Percentiles rank a stretch among this genome's conserved stretches.
phyloP scores from a whole-genome alignment of 1,139 yeast species.

The Candida freyschussii region DNA sequence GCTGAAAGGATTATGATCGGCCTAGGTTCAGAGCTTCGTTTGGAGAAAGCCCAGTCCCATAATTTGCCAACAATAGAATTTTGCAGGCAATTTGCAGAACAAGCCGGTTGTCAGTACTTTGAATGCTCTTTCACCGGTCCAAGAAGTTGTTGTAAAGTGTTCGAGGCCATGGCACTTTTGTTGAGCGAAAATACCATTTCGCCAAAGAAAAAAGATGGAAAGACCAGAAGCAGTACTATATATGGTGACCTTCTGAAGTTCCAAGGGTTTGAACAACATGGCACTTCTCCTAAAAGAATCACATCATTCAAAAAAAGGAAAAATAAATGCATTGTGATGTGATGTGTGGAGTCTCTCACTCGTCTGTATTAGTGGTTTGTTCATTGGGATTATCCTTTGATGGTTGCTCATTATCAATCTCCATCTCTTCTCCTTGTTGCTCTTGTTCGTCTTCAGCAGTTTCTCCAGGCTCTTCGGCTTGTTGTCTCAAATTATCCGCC shows the following conservation, averaged over 20 bases:
- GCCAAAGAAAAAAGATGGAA: background rate
- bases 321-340: constrained; percentile 6
- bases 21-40: constrained; percentile 19
- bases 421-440: constrained; percentile 5
- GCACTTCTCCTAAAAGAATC: constrained; percentile 3
- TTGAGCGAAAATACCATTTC: constrained; percentile 8
- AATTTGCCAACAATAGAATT: constrained; percentile 13
- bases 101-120: constrained; percentile 16
- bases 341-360: too few relatives aligned
- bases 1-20: constrained; percentile 22
- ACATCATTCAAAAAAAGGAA: constrained; percentile 7
- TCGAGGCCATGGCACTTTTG: constrained; percentile 17
- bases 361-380: too few relatives aligned
- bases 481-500: constrained; percentile 18
- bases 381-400: background rate
- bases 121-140: constrained; percentile 21
- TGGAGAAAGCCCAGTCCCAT: constrained; percentile 4
- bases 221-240: background rate
- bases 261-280: background rate
- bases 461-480: background rate
- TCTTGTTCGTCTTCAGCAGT: constrained; percentile 1
- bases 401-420: constrained; percentile 1
- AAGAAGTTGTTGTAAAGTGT: constrained; percentile 16
- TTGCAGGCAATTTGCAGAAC: constrained; percentile 14
- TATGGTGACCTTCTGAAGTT: background rate